Conservation (phyloP, 1,284 basidiomycete genomes). For the Ganoderma leucocontextum region DNA sequence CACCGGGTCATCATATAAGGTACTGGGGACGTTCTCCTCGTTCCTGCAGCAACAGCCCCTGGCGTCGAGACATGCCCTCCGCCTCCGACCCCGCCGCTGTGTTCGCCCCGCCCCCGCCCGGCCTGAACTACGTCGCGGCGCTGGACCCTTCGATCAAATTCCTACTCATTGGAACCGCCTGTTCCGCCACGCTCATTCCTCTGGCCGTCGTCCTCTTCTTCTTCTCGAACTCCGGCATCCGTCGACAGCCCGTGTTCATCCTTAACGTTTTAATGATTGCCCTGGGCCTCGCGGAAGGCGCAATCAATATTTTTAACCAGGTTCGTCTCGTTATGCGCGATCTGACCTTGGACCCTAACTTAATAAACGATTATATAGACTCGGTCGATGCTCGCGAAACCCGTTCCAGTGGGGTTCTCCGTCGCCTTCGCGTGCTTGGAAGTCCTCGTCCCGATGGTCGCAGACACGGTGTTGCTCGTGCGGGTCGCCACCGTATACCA, state of each 20-base stretch:
- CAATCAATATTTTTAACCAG: constrained; percentile 24
- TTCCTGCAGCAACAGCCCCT: background rate
- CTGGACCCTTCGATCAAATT: constrained; percentile 32
- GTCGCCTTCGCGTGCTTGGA: constrained; percentile 7
- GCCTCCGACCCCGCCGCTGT: background rate
- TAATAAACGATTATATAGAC: background rate
- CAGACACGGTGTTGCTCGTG: constrained; percentile 13
- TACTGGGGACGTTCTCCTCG: background rate
- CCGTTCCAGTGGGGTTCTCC: background rate
- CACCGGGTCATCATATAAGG: constrained; percentile 1
- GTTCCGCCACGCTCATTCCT: constrained; percentile 32
- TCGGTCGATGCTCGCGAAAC: background rate
- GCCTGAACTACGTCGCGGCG: constrained; percentile 18
- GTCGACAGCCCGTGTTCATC: constrained; percentile 41
- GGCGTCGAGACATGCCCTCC: constrained; percentile 51
- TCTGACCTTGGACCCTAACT: background rate
- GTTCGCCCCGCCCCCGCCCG: constrained; percentile 9
- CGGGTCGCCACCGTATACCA: constrained; percentile 18
- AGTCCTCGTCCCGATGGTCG: constrained; percentile 10
- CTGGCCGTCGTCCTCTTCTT: constrained; percentile 38
- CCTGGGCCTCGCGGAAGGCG: constrained; percentile 29
- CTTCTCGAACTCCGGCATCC: constrained; percentile 34
- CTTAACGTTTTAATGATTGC: constrained; percentile 37
- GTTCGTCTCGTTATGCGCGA: background rate
- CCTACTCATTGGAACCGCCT: constrained; percentile 34